Conservation (phyloP, 257 asterid species). For the Solanum bulbocastanum region DNA sequence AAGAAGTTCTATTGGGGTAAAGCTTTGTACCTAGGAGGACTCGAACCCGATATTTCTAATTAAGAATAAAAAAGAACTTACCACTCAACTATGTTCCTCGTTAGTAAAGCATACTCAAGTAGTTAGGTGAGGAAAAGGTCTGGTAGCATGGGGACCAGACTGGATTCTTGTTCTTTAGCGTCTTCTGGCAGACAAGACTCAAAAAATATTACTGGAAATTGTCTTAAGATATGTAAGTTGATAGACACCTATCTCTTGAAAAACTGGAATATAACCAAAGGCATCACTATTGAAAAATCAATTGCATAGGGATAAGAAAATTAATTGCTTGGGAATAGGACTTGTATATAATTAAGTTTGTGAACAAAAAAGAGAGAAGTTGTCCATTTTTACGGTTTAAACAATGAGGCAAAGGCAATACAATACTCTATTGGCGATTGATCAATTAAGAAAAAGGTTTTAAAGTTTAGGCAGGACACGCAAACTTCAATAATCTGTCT, state of each 20-base stretch:
- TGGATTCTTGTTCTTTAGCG: not conserved
- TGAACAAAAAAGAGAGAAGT: not conserved
- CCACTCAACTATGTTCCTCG: no score
- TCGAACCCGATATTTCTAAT: no score
- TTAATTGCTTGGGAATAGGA: not conserved
- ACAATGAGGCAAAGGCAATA: not conserved
- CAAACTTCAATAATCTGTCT: not conserved
- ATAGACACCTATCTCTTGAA: not conserved
- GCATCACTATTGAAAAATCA: not conserved
- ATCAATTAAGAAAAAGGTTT: not conserved
- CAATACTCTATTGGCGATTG: not conserved
- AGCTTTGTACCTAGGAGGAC: rapidly evolving
- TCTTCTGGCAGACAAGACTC: not conserved
- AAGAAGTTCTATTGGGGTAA: no score
- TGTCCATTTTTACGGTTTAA: not conserved
- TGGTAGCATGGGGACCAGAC: not conserved
- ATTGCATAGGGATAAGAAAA: not conserved
- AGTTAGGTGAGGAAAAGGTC: not conserved
- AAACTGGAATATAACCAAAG: not conserved
- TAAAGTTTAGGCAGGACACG: not conserved
- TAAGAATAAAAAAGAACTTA: no score
- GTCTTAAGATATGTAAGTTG: not conserved
- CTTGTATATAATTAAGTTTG: not conserved
- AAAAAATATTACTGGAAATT: not conserved
- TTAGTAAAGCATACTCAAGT: not conserved